Conservation (phyloP, 2,329 filamentous ascomycete species). For the Paramyrothecium sp. region DNA sequence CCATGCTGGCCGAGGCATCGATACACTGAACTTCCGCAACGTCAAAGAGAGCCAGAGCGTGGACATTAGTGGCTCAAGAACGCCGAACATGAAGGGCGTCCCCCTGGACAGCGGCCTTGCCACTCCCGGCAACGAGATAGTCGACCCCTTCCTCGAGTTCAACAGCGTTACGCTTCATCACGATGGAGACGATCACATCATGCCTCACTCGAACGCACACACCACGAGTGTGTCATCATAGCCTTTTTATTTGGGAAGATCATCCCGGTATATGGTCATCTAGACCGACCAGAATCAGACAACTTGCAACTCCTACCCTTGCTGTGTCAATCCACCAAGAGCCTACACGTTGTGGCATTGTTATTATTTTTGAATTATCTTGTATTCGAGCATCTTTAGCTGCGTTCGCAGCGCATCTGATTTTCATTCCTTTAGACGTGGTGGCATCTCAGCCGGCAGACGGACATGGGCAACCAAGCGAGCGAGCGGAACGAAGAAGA, state of each 20-base stretch:
- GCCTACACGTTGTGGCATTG: background rate
- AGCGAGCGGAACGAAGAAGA: background rate
- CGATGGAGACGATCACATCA: constrained; percentile 74
- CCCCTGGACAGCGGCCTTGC: constrained; percentile 82
- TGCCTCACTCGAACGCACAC: constrained; percentile 23
- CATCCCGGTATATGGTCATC: too few species aligned
- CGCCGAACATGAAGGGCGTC: constrained; percentile 65
- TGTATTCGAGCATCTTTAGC: background rate
- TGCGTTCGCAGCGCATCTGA: background rate
- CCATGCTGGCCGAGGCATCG: constrained; percentile 82
- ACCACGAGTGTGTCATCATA: constrained; percentile 15
- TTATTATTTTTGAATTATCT: background rate
- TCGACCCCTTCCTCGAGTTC: constrained; percentile 97
- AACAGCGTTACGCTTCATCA: constrained; percentile 98
- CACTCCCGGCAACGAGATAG: constrained; percentile 78
- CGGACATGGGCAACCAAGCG: background rate
- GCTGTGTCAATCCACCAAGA: background rate
- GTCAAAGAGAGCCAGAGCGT: constrained; percentile 97
- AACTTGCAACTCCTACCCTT: background rate
- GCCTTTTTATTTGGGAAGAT: background rate
- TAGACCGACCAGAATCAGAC: too few species aligned
- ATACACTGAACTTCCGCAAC: constrained; percentile 96
- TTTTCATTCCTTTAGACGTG: background rate
- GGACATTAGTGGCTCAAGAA: constrained; percentile 67
- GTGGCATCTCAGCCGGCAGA: background rate